Evolutionary conservation across 106 monocot species (phyloP).

Genomic region (Alisma plantagoaquatica): DNA sequence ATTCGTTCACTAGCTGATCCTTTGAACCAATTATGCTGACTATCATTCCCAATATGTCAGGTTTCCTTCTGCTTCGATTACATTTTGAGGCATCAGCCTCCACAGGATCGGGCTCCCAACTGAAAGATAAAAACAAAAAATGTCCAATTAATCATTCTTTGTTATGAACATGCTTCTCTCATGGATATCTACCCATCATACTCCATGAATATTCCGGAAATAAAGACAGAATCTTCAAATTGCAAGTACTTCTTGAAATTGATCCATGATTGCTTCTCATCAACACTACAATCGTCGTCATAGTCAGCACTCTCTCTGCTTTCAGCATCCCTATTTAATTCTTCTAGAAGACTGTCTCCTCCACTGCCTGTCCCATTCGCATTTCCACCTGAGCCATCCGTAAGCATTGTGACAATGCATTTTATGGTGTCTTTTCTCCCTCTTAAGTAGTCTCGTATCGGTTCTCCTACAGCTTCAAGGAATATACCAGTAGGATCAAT

Average conservation of each 20-base stretch:
- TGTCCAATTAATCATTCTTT: neutral
- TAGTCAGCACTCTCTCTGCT: constrained; percentile 57
- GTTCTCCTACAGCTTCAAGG: constrained; percentile 96
- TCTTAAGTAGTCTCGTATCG: constrained; percentile 86
- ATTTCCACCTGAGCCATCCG: constrained; percentile 77
- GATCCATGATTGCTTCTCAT: constrained; percentile 88
- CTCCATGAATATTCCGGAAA: too few relatives aligned
- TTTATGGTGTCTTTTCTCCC: constrained; percentile 97
- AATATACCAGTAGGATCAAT: constrained; percentile 95
- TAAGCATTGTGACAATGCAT: constrained; percentile 99
- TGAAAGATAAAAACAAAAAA: constrained; percentile 15
- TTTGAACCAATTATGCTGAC: constrained; percentile 96
- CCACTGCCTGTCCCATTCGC: constrained; percentile 46
- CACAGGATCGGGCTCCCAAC: constrained; percentile 97
- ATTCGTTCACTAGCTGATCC: constrained; percentile 97
- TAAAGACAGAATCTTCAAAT: too few relatives aligned
- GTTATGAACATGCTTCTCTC: too few relatives aligned
- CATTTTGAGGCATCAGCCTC: constrained; percentile 79
- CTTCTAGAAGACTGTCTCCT: constrained; percentile 87
- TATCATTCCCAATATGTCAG: constrained; percentile 92
- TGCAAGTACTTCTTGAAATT: constrained; percentile 89
- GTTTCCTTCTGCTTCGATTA: constrained; percentile 61
- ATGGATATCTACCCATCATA: too few relatives aligned
- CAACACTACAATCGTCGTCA: constrained; percentile 59
- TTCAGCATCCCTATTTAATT: constrained; percentile 87